Percentiles rank a stretch among this genome's conserved stretches.
These are phyloP conservation scores for Talaromyces verruculosus DNA, from an alignment of 2,329 filamentous ascomycete species.

Conservation along the genomic window DNA sequence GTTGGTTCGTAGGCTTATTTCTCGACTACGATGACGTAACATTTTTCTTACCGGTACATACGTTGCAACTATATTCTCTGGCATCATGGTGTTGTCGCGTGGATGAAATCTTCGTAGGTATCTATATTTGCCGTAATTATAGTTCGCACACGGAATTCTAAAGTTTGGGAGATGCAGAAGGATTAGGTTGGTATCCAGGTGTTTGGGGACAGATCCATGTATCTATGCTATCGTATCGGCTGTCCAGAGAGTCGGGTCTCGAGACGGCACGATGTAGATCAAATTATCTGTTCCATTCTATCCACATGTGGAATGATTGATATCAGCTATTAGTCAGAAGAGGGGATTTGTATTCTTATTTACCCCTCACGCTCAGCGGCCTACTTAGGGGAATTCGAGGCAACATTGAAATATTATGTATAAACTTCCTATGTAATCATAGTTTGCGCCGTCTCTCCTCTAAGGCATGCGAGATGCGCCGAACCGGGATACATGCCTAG, in stretches of 20 bases:
- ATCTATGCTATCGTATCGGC: not conserved
- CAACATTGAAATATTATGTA: not conserved
- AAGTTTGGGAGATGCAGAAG: too few relatives aligned
- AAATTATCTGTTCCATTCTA: not conserved
- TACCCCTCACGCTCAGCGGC: not conserved
- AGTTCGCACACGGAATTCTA: not conserved
- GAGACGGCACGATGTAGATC: not conserved
- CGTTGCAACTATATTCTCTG: not conserved
- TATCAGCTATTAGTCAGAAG: not conserved
- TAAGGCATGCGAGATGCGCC: not conserved
- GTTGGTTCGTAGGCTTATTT: not conserved
- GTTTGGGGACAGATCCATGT: not conserved
- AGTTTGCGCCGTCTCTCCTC: not conserved
- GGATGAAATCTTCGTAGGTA: not conserved
- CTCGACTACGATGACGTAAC: not conserved
- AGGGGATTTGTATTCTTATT: not conserved
- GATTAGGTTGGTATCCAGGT: not conserved
- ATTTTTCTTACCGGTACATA: not conserved
- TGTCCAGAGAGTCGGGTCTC: conserved; percentile 1
- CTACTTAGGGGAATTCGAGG: not conserved
- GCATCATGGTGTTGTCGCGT: not conserved
- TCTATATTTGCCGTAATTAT: not conserved
- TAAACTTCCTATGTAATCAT: not conserved
- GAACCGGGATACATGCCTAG: not conserved
- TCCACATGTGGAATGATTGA: not conserved